Evolutionary conservation across 208 protist genomes (phyloP).

Genomic region (Angomonas ambiguus): DNA sequence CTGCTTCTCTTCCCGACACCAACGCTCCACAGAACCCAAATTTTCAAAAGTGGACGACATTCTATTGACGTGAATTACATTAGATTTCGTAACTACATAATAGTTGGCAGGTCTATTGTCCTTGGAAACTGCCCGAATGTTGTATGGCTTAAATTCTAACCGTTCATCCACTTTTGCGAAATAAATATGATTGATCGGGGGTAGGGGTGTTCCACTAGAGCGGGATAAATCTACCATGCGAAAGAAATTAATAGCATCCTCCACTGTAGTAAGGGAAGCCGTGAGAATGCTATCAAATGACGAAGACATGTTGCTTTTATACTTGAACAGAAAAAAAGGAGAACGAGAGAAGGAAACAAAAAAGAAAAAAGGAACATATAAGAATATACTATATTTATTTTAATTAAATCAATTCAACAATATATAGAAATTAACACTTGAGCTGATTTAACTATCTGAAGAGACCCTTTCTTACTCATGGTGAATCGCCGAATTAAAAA

Average conservation of each 20-base stretch:
- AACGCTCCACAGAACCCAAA: slow-evolving; percentile 38
- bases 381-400: slow-evolving; percentile 2
- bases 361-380: slow-evolving; percentile 2
- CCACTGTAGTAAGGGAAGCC: slow-evolving; percentile 42
- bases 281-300: slow-evolving; percentile 10
- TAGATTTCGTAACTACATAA: slow-evolving; percentile 65
- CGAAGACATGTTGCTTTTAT: not conserved
- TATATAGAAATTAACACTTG: too few species aligned
- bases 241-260: slow-evolving; percentile 51
- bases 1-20: slow-evolving; percentile 46
- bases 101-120: slow-evolving; percentile 69
- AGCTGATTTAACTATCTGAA: too few species aligned
- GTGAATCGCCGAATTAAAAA: too few species aligned
- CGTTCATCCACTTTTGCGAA: slow-evolving; percentile 58
- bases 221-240: slow-evolving; percentile 28
- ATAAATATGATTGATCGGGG: slow-evolving; percentile 80
- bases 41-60: slow-evolving; percentile 40
- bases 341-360: slow-evolving; percentile 8
- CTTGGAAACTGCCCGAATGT: slow-evolving; percentile 67
- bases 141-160: slow-evolving; percentile 78
- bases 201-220: slow-evolving; percentile 25
- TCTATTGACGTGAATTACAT: slow-evolving; percentile 65
- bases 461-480: too few species aligned
- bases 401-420: too few species aligned
- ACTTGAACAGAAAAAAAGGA: not conserved